Evolutionary conservation across 805 yeast genomes (phyloP).

Genomic region (Schwanniomyces vanrijiae): DNA sequence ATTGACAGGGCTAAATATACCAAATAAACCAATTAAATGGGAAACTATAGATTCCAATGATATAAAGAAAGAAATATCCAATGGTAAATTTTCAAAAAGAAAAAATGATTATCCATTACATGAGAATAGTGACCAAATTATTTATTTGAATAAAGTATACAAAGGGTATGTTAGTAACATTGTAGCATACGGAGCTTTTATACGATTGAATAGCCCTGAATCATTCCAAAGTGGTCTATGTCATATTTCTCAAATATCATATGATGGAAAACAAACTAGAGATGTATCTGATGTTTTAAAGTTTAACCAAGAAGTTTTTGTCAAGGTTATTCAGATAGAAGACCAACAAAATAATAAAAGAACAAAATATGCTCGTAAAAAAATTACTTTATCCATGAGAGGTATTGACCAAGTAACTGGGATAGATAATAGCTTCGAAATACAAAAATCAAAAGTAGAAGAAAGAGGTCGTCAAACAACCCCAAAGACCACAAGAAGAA

Average conservation of each 20-base stretch:
- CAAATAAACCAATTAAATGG: conserved; percentile 11
- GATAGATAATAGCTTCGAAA: conserved; percentile 24
- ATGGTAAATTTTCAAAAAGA: conserved; percentile 3
- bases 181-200: conserved; percentile 77
- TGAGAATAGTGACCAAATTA: neutral
- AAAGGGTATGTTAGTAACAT: conserved; percentile 61
- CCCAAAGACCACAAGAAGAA: conserved; percentile 20
- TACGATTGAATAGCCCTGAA: conserved; percentile 40
- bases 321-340: conserved; percentile 46
- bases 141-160: conserved; percentile 45
- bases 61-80: conserved; percentile 3
- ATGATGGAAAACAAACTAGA: conserved; percentile 42
- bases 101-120: neutral
- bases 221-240: conserved; percentile 59
- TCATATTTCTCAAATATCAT: conserved; percentile 70
- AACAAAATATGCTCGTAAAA: conserved; percentile 11
- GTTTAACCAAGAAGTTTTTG: conserved; percentile 62
- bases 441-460: conserved; percentile 5
- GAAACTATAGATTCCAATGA: neutral
- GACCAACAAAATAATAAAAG: conserved; percentile 36
- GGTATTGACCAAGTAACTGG: conserved; percentile 75
- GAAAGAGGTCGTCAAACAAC: conserved; percentile 7
- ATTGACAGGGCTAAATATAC: conserved; percentile 13
- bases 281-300: conserved; percentile 49
- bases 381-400: conserved; percentile 64